These are phyloP conservation scores for Lachnellula cervina DNA, from an alignment of 2,329 filamentous ascomycete genomes.

Conservation along the genomic window DNA sequence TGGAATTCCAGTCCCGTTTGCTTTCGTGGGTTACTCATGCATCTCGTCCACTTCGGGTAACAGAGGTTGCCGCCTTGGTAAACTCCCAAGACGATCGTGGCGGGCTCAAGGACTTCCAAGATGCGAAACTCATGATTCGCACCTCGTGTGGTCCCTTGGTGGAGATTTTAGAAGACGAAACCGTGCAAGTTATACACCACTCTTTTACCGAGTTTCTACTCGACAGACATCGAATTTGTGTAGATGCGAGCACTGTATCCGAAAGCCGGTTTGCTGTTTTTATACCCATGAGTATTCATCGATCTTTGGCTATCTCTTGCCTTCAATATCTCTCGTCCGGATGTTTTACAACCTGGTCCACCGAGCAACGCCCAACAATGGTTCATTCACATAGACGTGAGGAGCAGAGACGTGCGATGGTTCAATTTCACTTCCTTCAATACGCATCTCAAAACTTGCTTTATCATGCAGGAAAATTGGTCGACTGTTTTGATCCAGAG, in stretches of 20 bases:
- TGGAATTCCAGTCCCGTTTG: slow-evolving; percentile 34
- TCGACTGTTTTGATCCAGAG: neutral
- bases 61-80: slow-evolving; percentile 36
- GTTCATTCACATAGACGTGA: too few species aligned
- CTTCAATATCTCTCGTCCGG: slow-evolving; percentile 10
- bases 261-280: slow-evolving; percentile 9
- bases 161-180: slow-evolving; percentile 42
- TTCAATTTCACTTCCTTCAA: slow-evolving; percentile 2
- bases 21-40: slow-evolving; percentile 40
- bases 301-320: slow-evolving; percentile 4
- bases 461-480: neutral
- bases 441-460: slow-evolving; percentile 1
- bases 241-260: neutral
- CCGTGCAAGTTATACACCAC: slow-evolving; percentile 42
- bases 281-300: slow-evolving; percentile 2
- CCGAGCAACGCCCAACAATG: neutral
- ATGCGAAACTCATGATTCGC: slow-evolving; percentile 34
- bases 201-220: slow-evolving; percentile 44
- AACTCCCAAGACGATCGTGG: slow-evolving; percentile 12
- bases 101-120: slow-evolving; percentile 9
- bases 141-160: slow-evolving; percentile 38
- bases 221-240: slow-evolving; percentile 14
- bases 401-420: neutral
- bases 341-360: neutral
- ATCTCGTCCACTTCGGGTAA: slow-evolving; percentile 36